Base-by-base conservation (phyloP, 139 green algal species). In the Chlorella sp. region DNA sequence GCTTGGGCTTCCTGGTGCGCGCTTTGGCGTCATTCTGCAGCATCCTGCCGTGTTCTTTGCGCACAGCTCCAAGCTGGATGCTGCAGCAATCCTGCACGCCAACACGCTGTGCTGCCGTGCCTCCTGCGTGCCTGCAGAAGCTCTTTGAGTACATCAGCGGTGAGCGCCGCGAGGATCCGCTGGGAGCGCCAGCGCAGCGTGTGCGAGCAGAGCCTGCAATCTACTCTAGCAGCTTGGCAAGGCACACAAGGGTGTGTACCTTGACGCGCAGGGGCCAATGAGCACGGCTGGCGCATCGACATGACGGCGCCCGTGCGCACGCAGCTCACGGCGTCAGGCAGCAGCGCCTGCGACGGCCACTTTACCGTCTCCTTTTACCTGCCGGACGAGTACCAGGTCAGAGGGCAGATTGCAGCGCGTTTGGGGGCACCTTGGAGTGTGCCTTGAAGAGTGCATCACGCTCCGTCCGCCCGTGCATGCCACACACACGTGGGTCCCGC, bases 311-410 rank as follows among this genome's bases (percentile, higher is more conserved):
- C 90, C 1, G 88, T 71, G 35, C 67, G 26, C n/a, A 64, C n/a
- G 22, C 10, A 35, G 51, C 26, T 74, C 1, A 49, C 27, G 6
- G 31, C 71, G 33, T 32, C 49, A 17, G 31, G 33, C 17, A 78
- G 82, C 17, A 78, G 78, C 29, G 80, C 79, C 74, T 91, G 86
- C 70, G 76, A 88, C 72, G 81, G 83, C 49, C 78, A 85, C 74
- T 96, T 92, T 73, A 90, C 70, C 35, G 71, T 94, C 22, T 80
- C 72, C 17, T 96, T 96, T 77, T 94, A 86, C 66, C 76, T 94
- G 6, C 90, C 90, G 0, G 82, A 78, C 14, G 74, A 83, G 2
- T 74, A 85, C 60, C 87, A 95, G 89, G 89, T 89, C 32, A 31
- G 75, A n/a, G n/a, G n/a, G n/a, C n/a, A n/a, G n/a, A n/a, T n/a